Evolutionary conservation across 2,329 filamentous ascomycete species (phyloP).

Genomic region (Aureobasidium sp.): DNA sequence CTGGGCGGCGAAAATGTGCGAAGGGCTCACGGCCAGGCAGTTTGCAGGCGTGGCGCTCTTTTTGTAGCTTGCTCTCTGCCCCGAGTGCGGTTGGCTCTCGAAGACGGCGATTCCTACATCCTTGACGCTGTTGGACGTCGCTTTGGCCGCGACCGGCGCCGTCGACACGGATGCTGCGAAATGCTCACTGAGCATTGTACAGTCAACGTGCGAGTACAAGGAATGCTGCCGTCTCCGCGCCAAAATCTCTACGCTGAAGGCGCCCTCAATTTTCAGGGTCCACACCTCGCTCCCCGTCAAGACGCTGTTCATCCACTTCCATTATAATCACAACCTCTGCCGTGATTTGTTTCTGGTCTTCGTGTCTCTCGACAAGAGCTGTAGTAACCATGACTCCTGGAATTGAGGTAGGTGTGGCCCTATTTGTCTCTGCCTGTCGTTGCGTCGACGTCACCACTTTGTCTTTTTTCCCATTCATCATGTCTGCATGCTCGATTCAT

Average conservation of each 20-base stretch:
- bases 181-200: conserved; percentile 44
- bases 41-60: conserved; percentile 79
- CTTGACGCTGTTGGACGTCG: conserved; percentile 48
- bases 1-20: conserved; percentile 87
- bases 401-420: too few relatives aligned
- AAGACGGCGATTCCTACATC: conserved; percentile 85
- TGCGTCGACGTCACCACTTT: conserved; percentile 7
- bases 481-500: too few relatives aligned
- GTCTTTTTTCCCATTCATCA: neutral
- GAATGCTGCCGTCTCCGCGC: neutral
- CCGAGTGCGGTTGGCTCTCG: conserved; percentile 68
- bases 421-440: neutral
- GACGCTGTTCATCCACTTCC: too few relatives aligned
- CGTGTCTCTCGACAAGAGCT: too few relatives aligned
- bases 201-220: neutral
- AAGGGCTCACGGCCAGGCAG: conserved; percentile 69
- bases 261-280: conserved; percentile 1
- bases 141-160: conserved; percentile 35
- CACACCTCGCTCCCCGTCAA: too few relatives aligned
- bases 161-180: conserved; percentile 44
- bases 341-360: too few relatives aligned
- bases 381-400: too few relatives aligned
- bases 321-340: too few relatives aligned
- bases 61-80: conserved; percentile 76
- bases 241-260: neutral